Evolutionary conservation across 2,329 filamentous ascomycete species (phyloP), one percentile per base, ranked within the genome.

Genomic region (Trichoderma semiorbis): DNA sequence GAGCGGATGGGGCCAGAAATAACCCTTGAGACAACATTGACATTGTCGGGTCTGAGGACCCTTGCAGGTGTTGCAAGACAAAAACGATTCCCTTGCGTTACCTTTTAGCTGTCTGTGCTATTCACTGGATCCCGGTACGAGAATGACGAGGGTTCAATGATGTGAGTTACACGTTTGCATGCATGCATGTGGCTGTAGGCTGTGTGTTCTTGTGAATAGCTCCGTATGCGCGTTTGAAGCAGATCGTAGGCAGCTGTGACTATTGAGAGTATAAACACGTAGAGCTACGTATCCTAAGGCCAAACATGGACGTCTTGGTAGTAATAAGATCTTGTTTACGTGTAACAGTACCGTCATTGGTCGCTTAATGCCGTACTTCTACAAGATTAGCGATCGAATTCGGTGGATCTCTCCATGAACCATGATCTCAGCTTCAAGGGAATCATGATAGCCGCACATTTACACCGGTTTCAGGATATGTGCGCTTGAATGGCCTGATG

Each of bases 401-500:
- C 24, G 7, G n/a, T 16, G 21, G 21, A 50, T 24, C 16, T 3
- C 7, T 32, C 30, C 16, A 21, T 30, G 2, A 16, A 8, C 26
- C 28, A 10, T 24, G 6, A 5, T 24, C 8, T 18, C 24, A 30
- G 60, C 10, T 43, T 28, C 16, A 30, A 57, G 16, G 10, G 10
- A 7, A 30, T 18, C 11, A 30, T n/a, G 4, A 6, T 7, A 12
- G n/a, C 39, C 18, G 39, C 5, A 3, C n/a, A 21, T 50, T 6
- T 0, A 50, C 5, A 3, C 10, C 4, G 6, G n/a, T 6, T 50
- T 50, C 43, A 1, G 26, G 10, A 30, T 18, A 57, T 57, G 2
- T 7, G 0, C 7, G 3, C 3, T 18, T n/a, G 16, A 1, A 57
- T 18, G 1, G 7, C 0, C 18, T 2, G 8, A 6, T 18, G 6